Evolutionary conservation across 179 eudicot genomes (phyloP), one percentile per base, ranked within the genome.

Genomic region (Vitellaria paradoxa): DNA sequence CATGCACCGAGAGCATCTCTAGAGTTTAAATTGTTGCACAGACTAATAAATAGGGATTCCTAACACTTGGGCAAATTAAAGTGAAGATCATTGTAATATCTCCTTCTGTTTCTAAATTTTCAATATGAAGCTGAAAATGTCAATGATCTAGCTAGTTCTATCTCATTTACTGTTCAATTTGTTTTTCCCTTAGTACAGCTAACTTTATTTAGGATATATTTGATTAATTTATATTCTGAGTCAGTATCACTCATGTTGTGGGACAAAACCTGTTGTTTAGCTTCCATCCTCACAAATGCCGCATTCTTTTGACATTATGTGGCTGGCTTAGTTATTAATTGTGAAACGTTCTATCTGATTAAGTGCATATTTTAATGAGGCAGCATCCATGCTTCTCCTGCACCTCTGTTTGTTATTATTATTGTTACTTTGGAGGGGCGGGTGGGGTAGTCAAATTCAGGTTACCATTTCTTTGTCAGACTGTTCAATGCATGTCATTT

Each of bases 401-500:
- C 53, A 24, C 65, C 49, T 26, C 17, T 67, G 21, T 13, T 56
- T 6, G 37, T 15, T 26, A 11, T 21, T 7, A 7, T 6, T 7
- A 2, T 50, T 50, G 9, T 50, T 50, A 50, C 2, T 30, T 30
- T 30, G 37, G 37, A 30, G 37, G 37, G 37, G 40, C 3, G 10
- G 13, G 24, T 9, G 69, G 20, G n/a, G 59, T 9, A 9, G n/a
- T 45, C 2, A 60, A 71, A 73, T 40, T 60, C 11, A n/a, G n/a
- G 9, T 74, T 42, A 21, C 56, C 68, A 45, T 45, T 13, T 23
- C 40, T 59, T 10, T 45, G 7, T 63, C 12, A 40, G 62, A 62
- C 57, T 3, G 13, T 8, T 66, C 66, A 40, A 59, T 77, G 68
- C 68, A 26, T 67, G 30, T 68, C 56, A n/a, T 56, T 69, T 70